Percentiles rank a stretch among this genome's conserved stretches.
These are phyloP conservation scores for Allantophomopsis lycopodina DNA, from an alignment of 2,329 filamentous ascomycete genomes.

Conservation along the genomic window DNA sequence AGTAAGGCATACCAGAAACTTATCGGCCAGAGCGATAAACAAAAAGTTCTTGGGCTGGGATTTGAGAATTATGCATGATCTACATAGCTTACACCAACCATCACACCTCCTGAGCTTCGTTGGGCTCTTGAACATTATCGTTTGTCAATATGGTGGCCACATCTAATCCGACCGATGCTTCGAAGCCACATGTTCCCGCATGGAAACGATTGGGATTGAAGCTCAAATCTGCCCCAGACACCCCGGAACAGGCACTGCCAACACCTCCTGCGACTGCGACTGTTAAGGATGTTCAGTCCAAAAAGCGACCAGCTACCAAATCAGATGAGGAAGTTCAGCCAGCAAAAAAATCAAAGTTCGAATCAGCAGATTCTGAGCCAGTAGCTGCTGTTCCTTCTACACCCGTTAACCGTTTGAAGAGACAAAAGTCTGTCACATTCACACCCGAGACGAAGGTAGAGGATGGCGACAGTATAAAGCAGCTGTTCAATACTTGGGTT, in stretches of 20 bases:
- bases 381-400: slow-evolving; percentile 5
- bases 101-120: slow-evolving; percentile 1
- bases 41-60: background rate
- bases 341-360: slow-evolving; percentile 15
- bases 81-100: slow-evolving; percentile 1
- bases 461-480: slow-evolving; percentile 38
- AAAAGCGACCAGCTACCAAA: slow-evolving; percentile 9
- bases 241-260: slow-evolving; percentile 8
- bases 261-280: background rate
- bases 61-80: slow-evolving; percentile 1
- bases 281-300: background rate
- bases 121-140: slow-evolving; percentile 2
- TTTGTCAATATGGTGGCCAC: too few relatives aligned
- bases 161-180: background rate
- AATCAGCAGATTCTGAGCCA: slow-evolving; percentile 9
- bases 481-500: slow-evolving; percentile 35
- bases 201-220: slow-evolving; percentile 48
- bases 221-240: slow-evolving; percentile 35
- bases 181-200: slow-evolving; percentile 29
- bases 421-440: slow-evolving; percentile 49
- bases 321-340: slow-evolving; percentile 6
- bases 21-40: too few relatives aligned
- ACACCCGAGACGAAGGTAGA: slow-evolving; percentile 45
- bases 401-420: slow-evolving; percentile 8
- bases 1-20: too few relatives aligned